Base-by-base conservation (phyloP, 208 protist species). In the Leishmania amazonensis region DNA sequence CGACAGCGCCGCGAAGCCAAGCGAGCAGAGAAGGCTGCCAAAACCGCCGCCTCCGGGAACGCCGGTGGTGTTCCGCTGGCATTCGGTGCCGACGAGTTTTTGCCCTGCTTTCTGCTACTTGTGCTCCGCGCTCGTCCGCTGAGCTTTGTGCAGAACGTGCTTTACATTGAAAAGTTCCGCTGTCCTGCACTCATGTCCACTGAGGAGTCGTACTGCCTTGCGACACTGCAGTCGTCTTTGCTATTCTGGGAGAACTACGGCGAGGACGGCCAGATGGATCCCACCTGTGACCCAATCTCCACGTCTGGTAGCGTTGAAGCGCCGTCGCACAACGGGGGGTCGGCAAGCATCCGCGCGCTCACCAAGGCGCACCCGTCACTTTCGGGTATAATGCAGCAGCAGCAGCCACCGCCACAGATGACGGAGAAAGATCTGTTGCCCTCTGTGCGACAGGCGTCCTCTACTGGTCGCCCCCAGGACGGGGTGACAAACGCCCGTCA, bases 21-120 rank as follows among this genome's bases (percentile, higher is more conserved):
- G 67, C 77, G 65, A 38, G 31, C 38, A 17, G 42, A 21, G 6
- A 38, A 35, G 47, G 67, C 28, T 5, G 49, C 2, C 17, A 38
- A 7, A 28, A 19, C 64, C 2, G 1, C 74, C 9, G 31, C 75
- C 31, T 17, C 24, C 21, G 51, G 53, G 28, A 38, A 71, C 65
- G 17, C 28, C 28, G 54, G 73, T 72, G 57, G 58, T 11, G 78
- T 70, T 4, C 35, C 73, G 3, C 70, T 91, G 35, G 86, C 81
- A 3, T 94, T 95, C 86, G 94, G 94, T 21, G 94, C 94, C 8
- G 90, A 95, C 79, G 92, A 95, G 74, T 91, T 96, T 60, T 75
- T 97, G 54, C 94, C 94, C 45, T 96, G 92, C 82, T 96, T 97
- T 76, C 85, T 97, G 64, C 77, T 97, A 51, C 85, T 96, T 11